Base-by-base conservation (phyloP, 2,329 filamentous ascomycete genomes). In the Scedosporium apiospermum region DNA sequence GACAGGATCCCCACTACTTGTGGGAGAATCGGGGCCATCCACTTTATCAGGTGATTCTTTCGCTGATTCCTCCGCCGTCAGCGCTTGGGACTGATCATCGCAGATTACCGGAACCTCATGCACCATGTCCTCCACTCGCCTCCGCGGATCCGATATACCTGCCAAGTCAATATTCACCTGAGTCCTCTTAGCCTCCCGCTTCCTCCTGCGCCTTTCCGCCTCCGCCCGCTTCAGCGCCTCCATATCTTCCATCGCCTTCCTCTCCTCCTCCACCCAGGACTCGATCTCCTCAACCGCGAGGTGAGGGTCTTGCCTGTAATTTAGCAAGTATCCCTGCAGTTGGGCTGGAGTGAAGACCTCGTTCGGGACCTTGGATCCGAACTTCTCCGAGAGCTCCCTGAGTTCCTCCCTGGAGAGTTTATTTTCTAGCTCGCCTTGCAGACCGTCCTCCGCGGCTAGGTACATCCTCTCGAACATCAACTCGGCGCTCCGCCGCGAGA, bases 401-500 rank as follows among this genome's bases (percentile, higher is more conserved):
- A 87, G 71, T 65, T 80, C 77, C 34, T 38, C 34, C 34, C 34
- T 38, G 34, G 34, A 38, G 10, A 38, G 61, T 21, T 38, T 66
- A 21, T 30, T 63, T 58, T 38, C 65, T 64, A 18, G 58, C 57
- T 60, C 34, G 16, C 34, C 41, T 41, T 16, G 62, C 58, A 12
- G 59, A 34, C 9, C 65, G 62, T 3, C 67, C 78, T 38, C 34
- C 9, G 34, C 34, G 2, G 74, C 73, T 68, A 82, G 80, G 68
- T 86, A 87, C 83, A 87, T 86, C 23, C 83, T 74, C 67, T 81
- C 73, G 65, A 87, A 87, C 1, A 88, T 74, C 70, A 86, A 83
- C 34, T 72, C 71, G 2, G 83, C 81, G 68, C 87, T 84, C 9
- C 72, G 66, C 38, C 74, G 74, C 2, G 80, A 83, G 1, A 85